Evolutionary conservation across 164 flowering plant genomes (phyloP).

Genomic region (Malania oleifera): DNA sequence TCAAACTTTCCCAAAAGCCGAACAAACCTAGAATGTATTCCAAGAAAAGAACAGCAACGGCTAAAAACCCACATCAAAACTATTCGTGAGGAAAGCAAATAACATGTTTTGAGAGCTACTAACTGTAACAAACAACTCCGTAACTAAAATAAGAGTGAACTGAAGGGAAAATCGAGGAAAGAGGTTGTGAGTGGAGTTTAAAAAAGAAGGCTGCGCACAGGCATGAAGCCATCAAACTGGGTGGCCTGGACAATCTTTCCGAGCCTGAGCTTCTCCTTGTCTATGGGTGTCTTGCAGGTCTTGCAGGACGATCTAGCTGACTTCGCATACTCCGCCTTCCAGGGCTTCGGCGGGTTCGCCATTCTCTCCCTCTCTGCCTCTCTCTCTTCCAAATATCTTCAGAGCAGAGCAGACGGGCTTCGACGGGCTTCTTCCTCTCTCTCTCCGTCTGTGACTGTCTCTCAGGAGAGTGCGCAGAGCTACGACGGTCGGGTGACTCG

Average conservation of each 20-base stretch:
- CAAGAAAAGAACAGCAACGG: too few relatives aligned
- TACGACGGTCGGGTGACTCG: not conserved
- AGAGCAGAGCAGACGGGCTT: too few relatives aligned
- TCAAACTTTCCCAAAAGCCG: too few relatives aligned
- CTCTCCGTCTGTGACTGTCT: not conserved
- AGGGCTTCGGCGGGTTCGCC: conserved; percentile 80
- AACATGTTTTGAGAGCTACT: too few relatives aligned
- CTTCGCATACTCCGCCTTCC: conserved; percentile 97
- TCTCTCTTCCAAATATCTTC: too few relatives aligned
- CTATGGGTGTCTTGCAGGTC: conserved; percentile 69
- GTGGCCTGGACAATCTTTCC: conserved; percentile 90
- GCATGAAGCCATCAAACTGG: conserved; percentile 93
- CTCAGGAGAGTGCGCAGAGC: too few relatives aligned
- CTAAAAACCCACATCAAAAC: too few relatives aligned
- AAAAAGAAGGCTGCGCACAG: conserved; percentile 36
- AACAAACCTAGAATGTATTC: too few relatives aligned
- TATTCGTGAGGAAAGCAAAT: too few relatives aligned
- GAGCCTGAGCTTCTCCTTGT: conserved; percentile 61
- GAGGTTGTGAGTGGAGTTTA: not conserved
- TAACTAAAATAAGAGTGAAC: not conserved
- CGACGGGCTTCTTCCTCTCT: too few relatives aligned
- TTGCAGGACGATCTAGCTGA: conserved; percentile 85
- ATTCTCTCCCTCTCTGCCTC: conserved; percentile 21
- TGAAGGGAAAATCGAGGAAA: not conserved
- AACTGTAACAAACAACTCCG: too few relatives aligned